A percentile compares a stretch with the other conserved stretches of the same genome.
Conservation (phyloP, 441 rosid genomes). For the Kokia cookei region DNA sequence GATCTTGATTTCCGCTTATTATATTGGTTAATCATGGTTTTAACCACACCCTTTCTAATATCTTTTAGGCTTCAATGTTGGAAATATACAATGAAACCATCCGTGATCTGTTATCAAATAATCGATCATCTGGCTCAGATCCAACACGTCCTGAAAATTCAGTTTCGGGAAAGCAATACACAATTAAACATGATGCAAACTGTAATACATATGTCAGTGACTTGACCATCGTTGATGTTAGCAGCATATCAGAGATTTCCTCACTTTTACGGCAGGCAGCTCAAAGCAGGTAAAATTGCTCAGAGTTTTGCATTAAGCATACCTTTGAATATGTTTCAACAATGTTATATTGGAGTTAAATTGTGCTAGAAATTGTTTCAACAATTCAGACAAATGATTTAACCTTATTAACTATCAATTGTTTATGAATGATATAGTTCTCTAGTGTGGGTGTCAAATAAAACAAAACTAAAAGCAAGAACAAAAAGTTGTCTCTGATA, state of each 20-base stretch:
- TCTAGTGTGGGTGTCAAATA: not conserved
- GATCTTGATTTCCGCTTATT: not conserved
- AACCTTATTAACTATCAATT: not conserved
- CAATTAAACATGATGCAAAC: conserved; percentile 77
- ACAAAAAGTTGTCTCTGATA: not conserved
- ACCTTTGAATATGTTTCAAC: not conserved
- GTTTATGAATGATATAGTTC: not conserved
- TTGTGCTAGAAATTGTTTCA: not conserved
- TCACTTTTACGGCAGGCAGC: conserved; percentile 79
- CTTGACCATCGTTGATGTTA: conserved; percentile 79
- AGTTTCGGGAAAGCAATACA: conserved; percentile 65
- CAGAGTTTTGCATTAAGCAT: not conserved
- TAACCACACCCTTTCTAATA: conserved; percentile 3
- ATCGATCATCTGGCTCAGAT: conserved; percentile 33
- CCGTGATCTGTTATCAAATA: conserved; percentile 68
- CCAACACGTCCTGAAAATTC: conserved; percentile 40
- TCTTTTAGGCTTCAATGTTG: conserved; percentile 80
- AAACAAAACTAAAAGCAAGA: not conserved
- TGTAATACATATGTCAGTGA: conserved; percentile 81
- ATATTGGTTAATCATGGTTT: not conserved
- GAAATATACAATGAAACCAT: conserved; percentile 94
- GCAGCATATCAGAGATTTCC: conserved; percentile 71
- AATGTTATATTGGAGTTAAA: not conserved
- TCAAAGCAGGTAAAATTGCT: conserved; percentile 66
- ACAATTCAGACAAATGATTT: not conserved